These are phyloP conservation scores for Paraleonurus japonicus DNA, from an alignment of 257 asterid species.

Conservation along the genomic window DNA sequence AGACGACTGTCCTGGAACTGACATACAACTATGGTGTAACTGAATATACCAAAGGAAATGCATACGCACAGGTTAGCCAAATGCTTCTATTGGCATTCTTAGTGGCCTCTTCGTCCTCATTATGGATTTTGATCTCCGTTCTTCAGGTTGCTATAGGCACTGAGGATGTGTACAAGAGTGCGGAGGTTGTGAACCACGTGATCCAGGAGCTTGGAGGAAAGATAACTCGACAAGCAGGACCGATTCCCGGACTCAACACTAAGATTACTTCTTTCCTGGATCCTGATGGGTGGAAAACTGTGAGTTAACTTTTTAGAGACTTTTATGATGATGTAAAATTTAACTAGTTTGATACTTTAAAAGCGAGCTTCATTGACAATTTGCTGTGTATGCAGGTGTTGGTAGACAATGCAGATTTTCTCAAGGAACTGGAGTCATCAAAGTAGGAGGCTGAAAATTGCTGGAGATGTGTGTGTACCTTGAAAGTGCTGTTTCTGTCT, in stretches of 20 bases:
- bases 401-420: conserved; percentile 89
- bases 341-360: neutral
- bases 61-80: conserved; percentile 86
- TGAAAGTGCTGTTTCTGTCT: neutral
- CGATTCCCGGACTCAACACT: conserved; percentile 87
- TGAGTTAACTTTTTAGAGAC: conserved; percentile 35
- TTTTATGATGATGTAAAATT: neutral
- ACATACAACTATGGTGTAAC: conserved; percentile 95
- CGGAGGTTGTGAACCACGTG: conserved; percentile 72
- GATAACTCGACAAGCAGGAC: conserved; percentile 86
- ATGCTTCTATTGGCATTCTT: neutral
- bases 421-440: conserved; percentile 56
- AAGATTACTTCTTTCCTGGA: conserved; percentile 86
- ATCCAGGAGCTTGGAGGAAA: conserved; percentile 91
- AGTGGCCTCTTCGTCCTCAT: neutral
- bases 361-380: neutral
- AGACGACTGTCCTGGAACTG: conserved; percentile 83
- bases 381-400: conserved; percentile 55
- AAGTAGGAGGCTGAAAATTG: conserved; percentile 24
- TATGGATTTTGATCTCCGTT: neutral
- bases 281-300: conserved; percentile 99
- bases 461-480: conserved; percentile 14
- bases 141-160: conserved; percentile 79
- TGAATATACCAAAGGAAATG: conserved; percentile 95
- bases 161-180: conserved; percentile 90